Evolutionary conservation across 768 basidiomycete species (phyloP), one percentile per base, ranked within the genome.

Genomic region (Boletus coccyginus): DNA sequence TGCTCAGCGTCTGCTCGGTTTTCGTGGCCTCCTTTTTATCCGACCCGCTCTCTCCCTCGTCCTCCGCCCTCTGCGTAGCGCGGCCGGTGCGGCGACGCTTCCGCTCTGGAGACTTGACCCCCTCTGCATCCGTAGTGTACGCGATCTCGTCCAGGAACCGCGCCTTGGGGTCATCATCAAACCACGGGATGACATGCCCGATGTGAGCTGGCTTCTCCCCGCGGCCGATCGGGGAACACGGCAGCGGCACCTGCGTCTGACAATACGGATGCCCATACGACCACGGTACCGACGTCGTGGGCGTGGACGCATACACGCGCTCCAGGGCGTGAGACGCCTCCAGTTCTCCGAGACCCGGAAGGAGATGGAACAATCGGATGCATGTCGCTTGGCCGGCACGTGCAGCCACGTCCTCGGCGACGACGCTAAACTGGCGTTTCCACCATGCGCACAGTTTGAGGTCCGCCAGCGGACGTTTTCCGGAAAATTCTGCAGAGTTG

Each of bases 121-220:
- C 78, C 43, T 81, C 81, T 52, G 75, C 82, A 46, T 84, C 81
- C 46, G 80, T 83, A 9, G 82, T 90, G 60, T 82, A 86, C 41
- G 88, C 91, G 50, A 98, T 84, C 72, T 97, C 94, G 70, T 92
- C 90, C 69, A 99, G 73, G 70, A 98, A 98, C 17, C 97, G 83
- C 53, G 90, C 85, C 72, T 98, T 98, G 8, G 97, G 95, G 70
- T 97, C 94, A 65, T 99, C 97, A n/a, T 94, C 90, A 67, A 98
- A 93, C 53, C 83, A 87, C 2, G 97, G 97, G 21, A 99, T 87
- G 50, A 82, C 81, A 52, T 85, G 80, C 1, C 90, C 92, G 32
- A 95, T 75, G 70, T 60, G 62, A 50, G 41, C 59, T 63, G 11
- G 12, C 46, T 52, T 48, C 47, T 74, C 72, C 2, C 68, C 60